These are phyloP conservation scores for Alternaria sp. DNA, from an alignment of 2,329 filamentous ascomycete genomes.

Conservation along the genomic window DNA sequence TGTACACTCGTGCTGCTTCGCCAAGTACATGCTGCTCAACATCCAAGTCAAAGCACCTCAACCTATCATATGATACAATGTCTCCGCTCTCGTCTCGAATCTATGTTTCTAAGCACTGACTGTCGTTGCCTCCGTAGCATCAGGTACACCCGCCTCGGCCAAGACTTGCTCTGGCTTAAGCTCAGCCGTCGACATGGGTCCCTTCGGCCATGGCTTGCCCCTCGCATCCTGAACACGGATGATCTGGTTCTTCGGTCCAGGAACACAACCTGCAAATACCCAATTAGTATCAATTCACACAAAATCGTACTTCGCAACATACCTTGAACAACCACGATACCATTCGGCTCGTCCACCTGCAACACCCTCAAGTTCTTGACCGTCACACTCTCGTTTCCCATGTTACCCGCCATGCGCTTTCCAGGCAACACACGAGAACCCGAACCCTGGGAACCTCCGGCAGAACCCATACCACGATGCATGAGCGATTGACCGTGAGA, in stretches of 20 bases:
- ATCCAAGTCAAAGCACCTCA: not conserved
- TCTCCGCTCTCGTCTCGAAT: not conserved
- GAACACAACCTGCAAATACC: slow-evolving; percentile 65
- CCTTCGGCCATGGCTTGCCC: slow-evolving; percentile 78
- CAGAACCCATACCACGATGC: slow-evolving; percentile 89
- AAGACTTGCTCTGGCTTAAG: slow-evolving; percentile 19
- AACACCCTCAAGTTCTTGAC: slow-evolving; percentile 90
- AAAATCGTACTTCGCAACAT: slow-evolving; percentile 12
- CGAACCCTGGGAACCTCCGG: slow-evolving; percentile 86
- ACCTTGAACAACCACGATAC: slow-evolving; percentile 88
- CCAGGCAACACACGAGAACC: slow-evolving; percentile 92
- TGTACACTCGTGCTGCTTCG: not conserved
- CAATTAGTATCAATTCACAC: not conserved
- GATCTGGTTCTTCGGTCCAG: slow-evolving; percentile 84
- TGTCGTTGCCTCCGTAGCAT: slow-evolving; percentile 14
- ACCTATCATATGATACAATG: slow-evolving; percentile 14
- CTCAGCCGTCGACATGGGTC: slow-evolving; percentile 45
- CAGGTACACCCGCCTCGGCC: slow-evolving; percentile 11
- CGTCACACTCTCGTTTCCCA: slow-evolving; percentile 89
- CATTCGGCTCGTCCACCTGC: slow-evolving; percentile 84
- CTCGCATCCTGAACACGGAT: slow-evolving; percentile 89
- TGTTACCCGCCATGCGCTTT: slow-evolving; percentile 97
- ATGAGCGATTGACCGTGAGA: slow-evolving; percentile 95
- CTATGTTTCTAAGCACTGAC: slow-evolving; percentile 4
- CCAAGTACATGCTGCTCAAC: not conserved